Base-by-base conservation (phyloP, 768 basidiomycete species). In the Phylloporus sp. region DNA sequence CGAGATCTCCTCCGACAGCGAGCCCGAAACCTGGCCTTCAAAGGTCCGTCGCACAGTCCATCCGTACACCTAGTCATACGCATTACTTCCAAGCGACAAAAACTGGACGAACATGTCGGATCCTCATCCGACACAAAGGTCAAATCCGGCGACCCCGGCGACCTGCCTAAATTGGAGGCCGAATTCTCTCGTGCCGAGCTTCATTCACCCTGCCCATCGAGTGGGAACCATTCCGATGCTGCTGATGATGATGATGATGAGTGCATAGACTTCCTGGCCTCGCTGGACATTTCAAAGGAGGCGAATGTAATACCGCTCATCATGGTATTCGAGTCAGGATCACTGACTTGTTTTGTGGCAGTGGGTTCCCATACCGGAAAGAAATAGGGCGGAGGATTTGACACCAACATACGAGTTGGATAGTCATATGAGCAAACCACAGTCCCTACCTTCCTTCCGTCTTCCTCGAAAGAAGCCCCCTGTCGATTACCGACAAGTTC, bases 351-450 rank as follows among this genome's bases (percentile, higher is more conserved):
- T 40, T 35, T 43, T 28, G 17, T 34, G 38, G 5, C 42, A 66
- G 64, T 66, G 64, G 64, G 41, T 48, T 17, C 53, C 60, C 20
- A 26, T 54, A 14, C 61, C 66, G 0, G 50, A 50, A 28, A 49
- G 57, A 28, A 66, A 65, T 24, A 65, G 56, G 43, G 66, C 64
- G n/a, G 66, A 68, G 49, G 60, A 66, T 29, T 45, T 64, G 47
- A 62, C 61, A 0, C 57, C 59, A 6, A 41, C 40, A 32, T 37
- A 49, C 26, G 42, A 54, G 3, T 34, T 26, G 2, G 44, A 50
- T 23, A 39, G 14, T 6, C 26, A 33, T 22, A 17, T 29, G 11
- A 21, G 39, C 23, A 50, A 46, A 39, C 45, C 44, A 35, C 47
- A 10, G 0, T 14, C 39, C 13, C 13, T 46, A 2, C 41, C 44